Percentiles rank a stretch among this genome's conserved stretches.
Evolutionary conservation across 345 rosid species (phyloP).

Genomic region (Salix dunnii): DNA sequence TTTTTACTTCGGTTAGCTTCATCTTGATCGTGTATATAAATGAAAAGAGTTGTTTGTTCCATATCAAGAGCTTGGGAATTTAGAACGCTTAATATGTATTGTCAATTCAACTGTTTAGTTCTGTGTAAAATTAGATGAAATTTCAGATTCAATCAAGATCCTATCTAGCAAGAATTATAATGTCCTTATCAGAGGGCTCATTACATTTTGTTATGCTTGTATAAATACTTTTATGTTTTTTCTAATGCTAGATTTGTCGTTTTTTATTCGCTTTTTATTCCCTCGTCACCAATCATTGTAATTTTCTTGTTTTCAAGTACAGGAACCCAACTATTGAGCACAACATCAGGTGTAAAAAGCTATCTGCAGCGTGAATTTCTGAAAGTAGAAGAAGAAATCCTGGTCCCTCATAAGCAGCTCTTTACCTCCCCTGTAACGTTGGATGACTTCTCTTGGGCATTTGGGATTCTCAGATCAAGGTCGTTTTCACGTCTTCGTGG

Average conservation of each 20-base stretch:
- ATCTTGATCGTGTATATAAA: background rate
- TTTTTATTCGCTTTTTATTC: background rate
- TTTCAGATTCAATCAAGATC: background rate
- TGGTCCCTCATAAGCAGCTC: slow-evolving; percentile 52
- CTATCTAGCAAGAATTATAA: background rate
- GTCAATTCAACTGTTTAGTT: background rate
- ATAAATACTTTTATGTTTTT: background rate
- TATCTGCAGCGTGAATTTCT: slow-evolving; percentile 56
- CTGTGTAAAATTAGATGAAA: background rate
- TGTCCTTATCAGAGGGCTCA: background rate
- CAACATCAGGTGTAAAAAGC: slow-evolving; percentile 65
- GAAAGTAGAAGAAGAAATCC: slow-evolving; percentile 61
- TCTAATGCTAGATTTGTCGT: background rate
- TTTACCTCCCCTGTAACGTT: slow-evolving; percentile 62
- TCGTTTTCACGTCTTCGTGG: slow-evolving; percentile 88
- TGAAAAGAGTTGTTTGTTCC: background rate
- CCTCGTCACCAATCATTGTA: slow-evolving; percentile 5
- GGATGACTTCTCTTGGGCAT: slow-evolving; percentile 83
- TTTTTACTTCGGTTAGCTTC: background rate
- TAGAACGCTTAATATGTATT: background rate
- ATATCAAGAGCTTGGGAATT: too few relatives aligned
- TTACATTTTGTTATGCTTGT: background rate
- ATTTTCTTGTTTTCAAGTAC: slow-evolving; percentile 23
- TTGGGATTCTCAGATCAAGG: slow-evolving; percentile 82
- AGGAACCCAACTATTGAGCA: slow-evolving; percentile 76